Conservation (phyloP, 2,329 filamentous ascomycete species). For the Cytospora paraplurivora region DNA sequence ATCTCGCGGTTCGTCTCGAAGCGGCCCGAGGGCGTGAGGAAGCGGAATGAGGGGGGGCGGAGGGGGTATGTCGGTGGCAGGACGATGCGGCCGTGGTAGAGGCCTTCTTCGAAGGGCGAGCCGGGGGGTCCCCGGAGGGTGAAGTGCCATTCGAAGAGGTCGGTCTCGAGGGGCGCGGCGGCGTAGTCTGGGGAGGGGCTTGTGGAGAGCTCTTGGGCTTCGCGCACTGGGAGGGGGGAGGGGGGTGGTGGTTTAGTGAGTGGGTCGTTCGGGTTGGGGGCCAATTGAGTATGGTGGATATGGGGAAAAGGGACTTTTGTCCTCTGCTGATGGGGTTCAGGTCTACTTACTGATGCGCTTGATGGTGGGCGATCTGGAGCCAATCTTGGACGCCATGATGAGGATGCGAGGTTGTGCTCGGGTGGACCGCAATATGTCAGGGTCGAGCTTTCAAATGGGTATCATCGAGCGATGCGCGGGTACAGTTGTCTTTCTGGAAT, state of each 20-base stretch:
- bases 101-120: slow-evolving; percentile 75
- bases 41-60: slow-evolving; percentile 92
- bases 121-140: slow-evolving; percentile 87
- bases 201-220: slow-evolving; percentile 82
- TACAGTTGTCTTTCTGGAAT: not conserved
- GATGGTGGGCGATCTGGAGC: slow-evolving; percentile 80
- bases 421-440: not conserved
- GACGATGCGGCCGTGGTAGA: slow-evolving; percentile 95
- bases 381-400: slow-evolving; percentile 55
- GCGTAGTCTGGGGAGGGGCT: slow-evolving; percentile 83
- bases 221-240: slow-evolving; percentile 64
- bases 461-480: slow-evolving; percentile 2
- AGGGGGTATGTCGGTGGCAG: slow-evolving; percentile 89
- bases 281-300: not conserved
- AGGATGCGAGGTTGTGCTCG: not conserved
- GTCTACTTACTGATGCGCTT: slow-evolving; percentile 71
- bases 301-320: not conserved
- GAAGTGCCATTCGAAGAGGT: slow-evolving; percentile 99
- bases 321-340: not conserved
- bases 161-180: slow-evolving; percentile 80
- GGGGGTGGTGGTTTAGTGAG: slow-evolving; percentile 36
- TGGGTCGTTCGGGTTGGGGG: not conserved
- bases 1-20: slow-evolving; percentile 98
- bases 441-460: slow-evolving; percentile 3
- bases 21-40: slow-evolving; percentile 85